Conservation (phyloP, 192 early-diverging fungal genomes). For the Diversispora epigaea region DNA sequence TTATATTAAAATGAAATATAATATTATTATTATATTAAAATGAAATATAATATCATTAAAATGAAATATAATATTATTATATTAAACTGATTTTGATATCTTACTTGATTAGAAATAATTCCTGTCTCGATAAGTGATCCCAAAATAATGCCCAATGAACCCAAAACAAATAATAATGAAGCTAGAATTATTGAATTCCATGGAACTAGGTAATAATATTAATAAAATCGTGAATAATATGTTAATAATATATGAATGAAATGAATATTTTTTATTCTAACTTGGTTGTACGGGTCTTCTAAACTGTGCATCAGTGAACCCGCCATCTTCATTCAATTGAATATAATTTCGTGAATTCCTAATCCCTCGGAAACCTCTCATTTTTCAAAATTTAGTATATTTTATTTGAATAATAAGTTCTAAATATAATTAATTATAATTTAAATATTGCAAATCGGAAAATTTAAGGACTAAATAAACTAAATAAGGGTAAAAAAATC, state of each 20-base stretch:
- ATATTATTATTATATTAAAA: too few relatives aligned
- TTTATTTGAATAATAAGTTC: too few relatives aligned
- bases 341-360: conserved; percentile 9
- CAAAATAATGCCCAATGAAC: conserved; percentile 46
- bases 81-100: too few relatives aligned
- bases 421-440: too few relatives aligned
- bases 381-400: too few relatives aligned
- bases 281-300: background rate
- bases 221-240: background rate
- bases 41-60: too few relatives aligned
- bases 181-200: conserved; percentile 58
- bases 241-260: background rate
- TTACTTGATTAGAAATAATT: conserved; percentile 47
- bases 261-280: background rate
- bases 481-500: too few relatives aligned
- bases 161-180: conserved; percentile 44
- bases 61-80: too few relatives aligned
- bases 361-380: background rate
- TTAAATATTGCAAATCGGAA: too few relatives aligned
- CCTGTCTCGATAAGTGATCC: conserved; percentile 55
- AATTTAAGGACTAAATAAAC: too few relatives aligned
- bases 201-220: conserved; percentile 45
- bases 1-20: background rate
- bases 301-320: conserved; percentile 22
- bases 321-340: background rate